Conservation (phyloP, 495 filamentous ascomycete genomes). For the Neurospora cerealis region DNA sequence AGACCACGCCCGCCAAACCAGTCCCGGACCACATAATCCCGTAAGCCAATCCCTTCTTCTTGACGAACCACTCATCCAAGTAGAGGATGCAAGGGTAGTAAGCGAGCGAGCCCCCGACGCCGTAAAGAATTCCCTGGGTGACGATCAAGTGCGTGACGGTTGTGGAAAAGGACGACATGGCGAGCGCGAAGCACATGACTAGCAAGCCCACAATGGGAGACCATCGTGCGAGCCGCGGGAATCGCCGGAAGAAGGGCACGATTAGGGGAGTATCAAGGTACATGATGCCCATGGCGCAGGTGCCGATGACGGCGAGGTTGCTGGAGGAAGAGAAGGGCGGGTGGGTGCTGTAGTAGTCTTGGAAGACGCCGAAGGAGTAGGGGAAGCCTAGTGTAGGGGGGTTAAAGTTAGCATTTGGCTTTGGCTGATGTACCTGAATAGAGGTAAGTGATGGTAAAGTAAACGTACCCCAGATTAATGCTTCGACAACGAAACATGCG, state of each 20-base stretch:
- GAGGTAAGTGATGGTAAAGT: not conserved
- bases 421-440: not conserved
- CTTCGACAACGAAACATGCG: conserved; percentile 53
- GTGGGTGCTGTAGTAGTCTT: conserved; percentile 36
- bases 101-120: conserved; percentile 35
- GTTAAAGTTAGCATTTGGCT: not conserved
- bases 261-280: conserved; percentile 37
- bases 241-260: conserved; percentile 23
- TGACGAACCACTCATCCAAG: conserved; percentile 49
- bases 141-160: conserved; percentile 36
- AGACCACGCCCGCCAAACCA: conserved; percentile 24
- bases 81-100: conserved; percentile 41
- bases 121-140: conserved; percentile 46
- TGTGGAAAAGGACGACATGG: conserved; percentile 36
- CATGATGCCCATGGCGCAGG: conserved; percentile 37
- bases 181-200: conserved; percentile 30
- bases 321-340: conserved; percentile 24
- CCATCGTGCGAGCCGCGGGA: conserved; percentile 19
- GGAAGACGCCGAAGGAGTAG: conserved; percentile 46
- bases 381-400: conserved; percentile 42
- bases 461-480: conserved; percentile 52
- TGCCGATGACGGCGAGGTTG: conserved; percentile 35
- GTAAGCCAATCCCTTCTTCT: conserved; percentile 43
- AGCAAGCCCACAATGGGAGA: conserved; percentile 28
- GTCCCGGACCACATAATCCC: conserved; percentile 45